Conservation (phyloP, 73 alveolate species). For the Vitrella brassicaformis region DNA sequence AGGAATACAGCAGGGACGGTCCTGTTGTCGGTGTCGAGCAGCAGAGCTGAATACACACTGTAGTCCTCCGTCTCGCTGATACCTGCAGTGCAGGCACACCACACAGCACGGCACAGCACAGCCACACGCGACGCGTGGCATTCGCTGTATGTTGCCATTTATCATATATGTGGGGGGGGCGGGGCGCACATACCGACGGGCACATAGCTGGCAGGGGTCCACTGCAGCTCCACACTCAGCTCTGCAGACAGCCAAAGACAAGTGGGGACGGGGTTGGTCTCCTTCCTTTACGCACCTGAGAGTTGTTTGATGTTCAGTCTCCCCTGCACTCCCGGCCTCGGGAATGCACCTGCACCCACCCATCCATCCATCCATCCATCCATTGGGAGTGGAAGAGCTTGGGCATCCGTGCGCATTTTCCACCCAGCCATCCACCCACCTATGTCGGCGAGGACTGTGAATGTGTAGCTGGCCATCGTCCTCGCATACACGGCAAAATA, state of each 20-base stretch:
- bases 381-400: background rate
- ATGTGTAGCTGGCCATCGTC: conserved; percentile 5
- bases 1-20: background rate
- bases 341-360: background rate
- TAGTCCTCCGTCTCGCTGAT: conserved; percentile 7
- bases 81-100: too few species aligned
- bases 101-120: too few species aligned
- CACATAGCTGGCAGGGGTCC: too few species aligned
- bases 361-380: background rate
- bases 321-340: conserved; percentile 22
- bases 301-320: conserved; percentile 9
- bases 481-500: background rate
- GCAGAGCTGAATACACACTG: conserved; percentile 29
- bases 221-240: too few species aligned
- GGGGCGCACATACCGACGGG: too few species aligned
- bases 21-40: conserved; percentile 5
- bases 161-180: too few species aligned
- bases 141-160: too few species aligned
- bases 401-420: background rate
- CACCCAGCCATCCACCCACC: background rate
- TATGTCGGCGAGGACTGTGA: conserved; percentile 12
- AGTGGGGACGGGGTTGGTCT: too few species aligned
- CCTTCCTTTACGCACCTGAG: background rate
- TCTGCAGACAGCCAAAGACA: too few species aligned
- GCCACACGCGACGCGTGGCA: too few species aligned